phyloP scores from a whole-genome alignment of 192 early-diverging fungal species.

The Chytriomyces sp. region DNA sequence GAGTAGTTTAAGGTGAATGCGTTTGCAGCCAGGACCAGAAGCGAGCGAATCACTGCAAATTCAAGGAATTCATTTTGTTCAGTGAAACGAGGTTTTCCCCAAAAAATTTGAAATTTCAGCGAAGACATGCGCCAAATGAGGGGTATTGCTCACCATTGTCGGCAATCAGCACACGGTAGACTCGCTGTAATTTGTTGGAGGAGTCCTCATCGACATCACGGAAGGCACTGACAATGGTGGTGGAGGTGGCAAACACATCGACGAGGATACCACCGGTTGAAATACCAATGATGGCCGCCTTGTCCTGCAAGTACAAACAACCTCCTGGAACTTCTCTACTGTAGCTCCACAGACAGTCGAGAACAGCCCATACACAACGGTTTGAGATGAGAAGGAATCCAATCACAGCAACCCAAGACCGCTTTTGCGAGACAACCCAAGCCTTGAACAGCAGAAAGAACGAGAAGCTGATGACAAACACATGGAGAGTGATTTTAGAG shows the following conservation, averaged over 20 bases:
- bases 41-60: neutral
- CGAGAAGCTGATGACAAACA: neutral
- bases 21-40: neutral
- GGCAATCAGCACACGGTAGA: conserved; percentile 1
- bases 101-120: no score
- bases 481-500: neutral
- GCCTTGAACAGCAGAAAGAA: conserved; percentile 1
- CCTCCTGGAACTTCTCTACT: neutral
- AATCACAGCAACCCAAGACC: neutral
- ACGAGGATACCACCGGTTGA: neutral
- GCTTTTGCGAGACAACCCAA: neutral
- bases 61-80: neutral
- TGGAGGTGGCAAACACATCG: neutral
- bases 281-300: neutral
- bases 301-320: neutral
- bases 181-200: neutral
- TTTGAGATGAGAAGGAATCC: neutral
- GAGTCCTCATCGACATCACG: neutral
- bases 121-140: neutral
- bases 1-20: neutral
- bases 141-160: neutral
- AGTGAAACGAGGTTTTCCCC: neutral
- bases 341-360: neutral
- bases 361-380: neutral
- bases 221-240: neutral